These are phyloP conservation scores for Cerrena zonata DNA, from an alignment of 1,284 basidiomycete species.

Conservation along the genomic window DNA sequence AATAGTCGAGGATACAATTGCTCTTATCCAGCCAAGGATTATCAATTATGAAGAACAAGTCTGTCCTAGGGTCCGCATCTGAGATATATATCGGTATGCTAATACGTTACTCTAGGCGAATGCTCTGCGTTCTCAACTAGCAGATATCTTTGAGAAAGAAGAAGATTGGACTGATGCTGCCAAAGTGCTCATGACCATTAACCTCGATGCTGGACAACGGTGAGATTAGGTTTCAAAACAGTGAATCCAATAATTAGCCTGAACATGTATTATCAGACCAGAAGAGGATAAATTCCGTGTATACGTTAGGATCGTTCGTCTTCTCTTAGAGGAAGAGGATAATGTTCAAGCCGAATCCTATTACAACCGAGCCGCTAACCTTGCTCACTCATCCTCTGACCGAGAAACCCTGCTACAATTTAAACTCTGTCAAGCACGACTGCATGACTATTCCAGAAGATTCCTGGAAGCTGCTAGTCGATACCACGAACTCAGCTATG, in stretches of 20 bases:
- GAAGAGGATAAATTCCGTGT: slow-evolving; percentile 85
- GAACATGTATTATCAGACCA: slow-evolving; percentile 49
- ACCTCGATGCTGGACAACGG: slow-evolving; percentile 87
- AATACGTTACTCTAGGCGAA: slow-evolving; percentile 56
- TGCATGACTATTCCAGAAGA: slow-evolving; percentile 85
- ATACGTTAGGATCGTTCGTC: slow-evolving; percentile 89
- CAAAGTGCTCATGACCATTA: slow-evolving; percentile 83
- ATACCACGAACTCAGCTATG: slow-evolving; percentile 91
- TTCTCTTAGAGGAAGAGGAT: slow-evolving; percentile 93
- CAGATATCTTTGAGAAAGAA: slow-evolving; percentile 81
- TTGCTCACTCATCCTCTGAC: slow-evolving; percentile 75
- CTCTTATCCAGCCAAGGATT: slow-evolving; percentile 67
- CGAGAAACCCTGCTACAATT: slow-evolving; percentile 74
- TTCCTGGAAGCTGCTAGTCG: slow-evolving; percentile 92
- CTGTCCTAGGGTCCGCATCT: slow-evolving; percentile 21
- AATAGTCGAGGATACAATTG: slow-evolving; percentile 68
- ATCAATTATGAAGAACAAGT: slow-evolving; percentile 95
- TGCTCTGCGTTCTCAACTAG: slow-evolving; percentile 77
- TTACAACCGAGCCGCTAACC: slow-evolving; percentile 89
- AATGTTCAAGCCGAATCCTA: slow-evolving; percentile 92
- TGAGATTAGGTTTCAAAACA: slow-evolving; percentile 25
- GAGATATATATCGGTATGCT: background rate
- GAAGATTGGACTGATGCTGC: slow-evolving; percentile 94
- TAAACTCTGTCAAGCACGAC: slow-evolving; percentile 86
- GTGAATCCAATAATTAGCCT: slow-evolving; percentile 2